phyloP scores from a whole-genome alignment of 2,329 filamentous ascomycete genomes.

The Colletotrichum theobromicola region DNA sequence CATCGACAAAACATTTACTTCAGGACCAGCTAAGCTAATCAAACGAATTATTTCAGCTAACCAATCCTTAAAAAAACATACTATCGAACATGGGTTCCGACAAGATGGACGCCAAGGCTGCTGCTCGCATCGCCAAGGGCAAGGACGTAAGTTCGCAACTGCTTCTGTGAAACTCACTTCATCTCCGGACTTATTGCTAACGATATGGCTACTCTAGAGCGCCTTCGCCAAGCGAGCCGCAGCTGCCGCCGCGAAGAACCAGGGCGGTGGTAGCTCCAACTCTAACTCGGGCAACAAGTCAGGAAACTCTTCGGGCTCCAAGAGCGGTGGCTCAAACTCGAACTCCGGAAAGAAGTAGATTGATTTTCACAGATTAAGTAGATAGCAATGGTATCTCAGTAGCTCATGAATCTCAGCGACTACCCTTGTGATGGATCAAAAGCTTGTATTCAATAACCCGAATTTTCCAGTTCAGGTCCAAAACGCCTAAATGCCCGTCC shows the following conservation, averaged over 20 bases:
- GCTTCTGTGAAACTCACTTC: not conserved
- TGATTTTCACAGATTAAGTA: not conserved
- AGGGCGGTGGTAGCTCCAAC: not conserved
- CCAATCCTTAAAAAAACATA: not conserved
- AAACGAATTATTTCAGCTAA: fast-evolving
- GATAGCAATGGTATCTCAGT: not conserved
- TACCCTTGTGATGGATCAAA: not conserved
- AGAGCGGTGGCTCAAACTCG: not conserved
- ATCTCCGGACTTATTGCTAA: not conserved
- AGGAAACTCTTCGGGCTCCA: not conserved
- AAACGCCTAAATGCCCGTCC: not conserved
- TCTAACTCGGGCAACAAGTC: not conserved
- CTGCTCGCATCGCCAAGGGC: not conserved
- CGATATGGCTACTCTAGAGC: fast-evolving
- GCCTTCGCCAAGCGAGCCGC: not conserved
- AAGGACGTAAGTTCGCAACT: not conserved
- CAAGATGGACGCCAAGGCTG: not conserved
- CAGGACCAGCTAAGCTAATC: not conserved
- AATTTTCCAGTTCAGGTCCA: not conserved
- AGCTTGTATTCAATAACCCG: not conserved
- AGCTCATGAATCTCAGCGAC: not conserved
- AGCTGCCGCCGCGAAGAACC: not conserved
- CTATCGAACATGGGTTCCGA: not conserved
- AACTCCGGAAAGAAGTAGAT: not conserved
- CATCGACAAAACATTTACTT: not conserved